Percentiles rank a stretch among this genome's conserved stretches.
These are phyloP conservation scores for Pseudogymnoascus sp. DNA, from an alignment of 2,329 filamentous ascomycete species.

Conservation along the genomic window DNA sequence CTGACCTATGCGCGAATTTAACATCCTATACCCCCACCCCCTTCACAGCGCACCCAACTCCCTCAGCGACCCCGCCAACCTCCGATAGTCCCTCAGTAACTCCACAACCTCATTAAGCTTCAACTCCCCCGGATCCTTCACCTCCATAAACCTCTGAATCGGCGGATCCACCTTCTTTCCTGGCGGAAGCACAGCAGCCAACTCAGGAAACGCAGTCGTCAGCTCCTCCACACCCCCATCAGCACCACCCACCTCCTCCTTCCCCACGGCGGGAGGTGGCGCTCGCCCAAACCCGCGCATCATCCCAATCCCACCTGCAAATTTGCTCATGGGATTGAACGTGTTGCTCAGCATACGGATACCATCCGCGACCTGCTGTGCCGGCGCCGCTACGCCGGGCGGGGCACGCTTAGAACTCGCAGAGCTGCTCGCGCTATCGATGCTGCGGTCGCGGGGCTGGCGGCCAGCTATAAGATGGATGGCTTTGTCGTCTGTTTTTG, in stretches of 20 bases:
- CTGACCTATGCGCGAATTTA: not conserved
- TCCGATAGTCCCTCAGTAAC: constrained; percentile 66
- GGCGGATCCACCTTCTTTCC: constrained; percentile 52
- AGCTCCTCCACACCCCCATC: constrained; percentile 48
- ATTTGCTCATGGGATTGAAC: constrained; percentile 73
- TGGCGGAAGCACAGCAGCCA: constrained; percentile 47
- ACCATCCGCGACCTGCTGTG: constrained; percentile 56
- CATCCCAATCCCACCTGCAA: constrained; percentile 61
- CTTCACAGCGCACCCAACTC: constrained; percentile 52
- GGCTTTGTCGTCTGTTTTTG: constrained; percentile 55
- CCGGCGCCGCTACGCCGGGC: constrained; percentile 12
- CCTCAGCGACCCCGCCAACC: constrained; percentile 58
- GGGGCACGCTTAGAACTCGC: constrained; percentile 37
- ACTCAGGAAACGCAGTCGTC: constrained; percentile 53
- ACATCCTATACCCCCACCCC: not conserved
- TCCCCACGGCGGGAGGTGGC: constrained; percentile 35
- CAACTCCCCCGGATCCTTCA: constrained; percentile 62
- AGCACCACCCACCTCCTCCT: constrained; percentile 25
- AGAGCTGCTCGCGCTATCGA: constrained; percentile 63
- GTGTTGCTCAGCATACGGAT: constrained; percentile 74
- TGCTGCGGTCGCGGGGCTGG: constrained; percentile 59
- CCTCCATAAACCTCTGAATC: constrained; percentile 65
- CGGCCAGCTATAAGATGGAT: constrained; percentile 65
- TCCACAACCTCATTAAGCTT: constrained; percentile 66
- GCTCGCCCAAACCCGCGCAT: constrained; percentile 68